phyloP scores from a whole-genome alignment of 1,139 yeast species.

The Debaryomyces psychrophilus region DNA sequence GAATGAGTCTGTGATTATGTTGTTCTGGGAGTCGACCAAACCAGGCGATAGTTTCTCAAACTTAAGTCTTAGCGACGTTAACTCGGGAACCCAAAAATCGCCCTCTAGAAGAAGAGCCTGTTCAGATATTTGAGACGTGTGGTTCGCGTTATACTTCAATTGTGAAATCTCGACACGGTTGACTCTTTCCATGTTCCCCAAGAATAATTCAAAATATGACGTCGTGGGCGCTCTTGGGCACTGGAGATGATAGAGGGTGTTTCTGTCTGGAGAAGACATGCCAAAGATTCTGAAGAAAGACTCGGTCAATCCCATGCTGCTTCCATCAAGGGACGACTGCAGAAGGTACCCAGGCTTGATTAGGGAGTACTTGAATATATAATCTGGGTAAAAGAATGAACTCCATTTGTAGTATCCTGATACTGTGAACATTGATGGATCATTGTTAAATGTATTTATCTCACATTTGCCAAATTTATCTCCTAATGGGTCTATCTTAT shows the following conservation, averaged over 20 bases:
- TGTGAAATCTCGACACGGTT: constrained; percentile 28
- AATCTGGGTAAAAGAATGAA: constrained; percentile 45
- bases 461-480: constrained; percentile 35
- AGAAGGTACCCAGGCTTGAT: constrained; percentile 38
- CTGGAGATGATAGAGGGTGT: constrained; percentile 17
- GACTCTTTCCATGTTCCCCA: constrained; percentile 36
- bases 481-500: constrained; percentile 25
- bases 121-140: constrained; percentile 16
- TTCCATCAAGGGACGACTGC: constrained; percentile 25
- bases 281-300: constrained; percentile 35
- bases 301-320: constrained; percentile 35
- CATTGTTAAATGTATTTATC: constrained; percentile 29
- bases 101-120: constrained; percentile 18
- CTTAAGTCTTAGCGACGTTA: constrained; percentile 38
- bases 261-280: constrained; percentile 21
- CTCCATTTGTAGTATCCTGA: constrained; percentile 41
- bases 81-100: constrained; percentile 40
- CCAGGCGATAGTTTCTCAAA: constrained; percentile 42
- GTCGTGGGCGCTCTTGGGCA: constrained; percentile 36
- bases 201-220: constrained; percentile 28
- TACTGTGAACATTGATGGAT: constrained; percentile 23
- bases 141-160: constrained; percentile 19
- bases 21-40: constrained; percentile 33
- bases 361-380: constrained; percentile 34
- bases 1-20: constrained; percentile 28